Evolutionary conservation across 2,329 filamentous ascomycete species (phyloP).

Genomic region (Alternaria novae-zelandiae): DNA sequence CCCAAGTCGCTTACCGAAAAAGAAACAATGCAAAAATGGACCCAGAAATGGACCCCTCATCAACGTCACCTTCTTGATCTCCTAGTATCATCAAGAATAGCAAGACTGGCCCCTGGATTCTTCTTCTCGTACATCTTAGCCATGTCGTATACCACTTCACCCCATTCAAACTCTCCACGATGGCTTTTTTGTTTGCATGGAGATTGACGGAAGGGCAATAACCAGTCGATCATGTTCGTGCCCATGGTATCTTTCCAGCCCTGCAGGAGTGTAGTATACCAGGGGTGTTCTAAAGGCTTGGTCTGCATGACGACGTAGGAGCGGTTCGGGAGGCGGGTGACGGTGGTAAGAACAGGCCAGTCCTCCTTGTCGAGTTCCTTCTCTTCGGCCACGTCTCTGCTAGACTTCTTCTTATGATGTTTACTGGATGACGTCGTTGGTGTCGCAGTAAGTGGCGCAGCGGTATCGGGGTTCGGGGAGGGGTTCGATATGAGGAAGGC

Average conservation of each 20-base stretch:
- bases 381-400: background rate
- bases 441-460: slow-evolving; percentile 15
- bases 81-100: slow-evolving; percentile 19
- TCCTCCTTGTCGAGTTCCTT: slow-evolving; percentile 15
- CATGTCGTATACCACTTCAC: slow-evolving; percentile 60
- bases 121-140: slow-evolving; percentile 33
- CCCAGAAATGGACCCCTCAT: background rate
- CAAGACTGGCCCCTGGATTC: slow-evolving; percentile 26
- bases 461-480: slow-evolving; percentile 6
- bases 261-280: slow-evolving; percentile 71
- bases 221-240: slow-evolving; percentile 72
- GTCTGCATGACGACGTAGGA: slow-evolving; percentile 79
- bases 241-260: slow-evolving; percentile 89
- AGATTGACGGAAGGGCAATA: slow-evolving; percentile 76
- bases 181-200: slow-evolving; percentile 74
- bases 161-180: slow-evolving; percentile 72
- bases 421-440: slow-evolving; percentile 14
- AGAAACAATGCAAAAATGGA: slow-evolving; percentile 15
- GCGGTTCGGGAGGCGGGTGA: slow-evolving; percentile 8
- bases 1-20: background rate
- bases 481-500: slow-evolving; percentile 64
- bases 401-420: slow-evolving; percentile 12
- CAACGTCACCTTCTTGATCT: background rate
- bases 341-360: slow-evolving; percentile 15
- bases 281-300: slow-evolving; percentile 79